Evolutionary conservation across 176 grass and related monocot species (phyloP).

Genomic region (Zizania latifolia): DNA sequence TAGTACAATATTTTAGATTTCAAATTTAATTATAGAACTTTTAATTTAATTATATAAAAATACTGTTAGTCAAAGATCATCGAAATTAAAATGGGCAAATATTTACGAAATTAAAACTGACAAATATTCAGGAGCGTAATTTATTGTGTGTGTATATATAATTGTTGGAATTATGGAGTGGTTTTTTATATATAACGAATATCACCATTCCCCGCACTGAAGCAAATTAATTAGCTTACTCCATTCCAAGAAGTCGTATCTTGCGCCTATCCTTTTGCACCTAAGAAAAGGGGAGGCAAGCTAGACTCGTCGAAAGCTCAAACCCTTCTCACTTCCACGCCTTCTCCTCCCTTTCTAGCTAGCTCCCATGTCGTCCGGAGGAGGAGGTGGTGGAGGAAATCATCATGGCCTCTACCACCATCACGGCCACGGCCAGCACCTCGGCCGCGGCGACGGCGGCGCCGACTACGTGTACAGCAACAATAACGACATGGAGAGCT

Average conservation of each 20-base stretch:
- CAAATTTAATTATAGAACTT: too few species aligned
- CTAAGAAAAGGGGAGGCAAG: background rate
- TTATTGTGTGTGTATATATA: background rate
- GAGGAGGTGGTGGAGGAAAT: constrained; percentile 36
- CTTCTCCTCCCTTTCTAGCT: constrained; percentile 33
- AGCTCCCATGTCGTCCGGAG: constrained; percentile 50
- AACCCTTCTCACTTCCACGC: constrained; percentile 43
- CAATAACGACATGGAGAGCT: constrained; percentile 43
- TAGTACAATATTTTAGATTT: too few species aligned
- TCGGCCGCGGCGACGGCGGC: background rate
- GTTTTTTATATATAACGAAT: background rate
- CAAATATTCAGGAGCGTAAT: too few species aligned
- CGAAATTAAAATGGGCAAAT: too few species aligned
- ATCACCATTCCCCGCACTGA: constrained; percentile 26
- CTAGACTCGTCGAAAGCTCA: constrained; percentile 27
- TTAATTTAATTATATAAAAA: too few species aligned
- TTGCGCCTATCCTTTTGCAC: constrained; percentile 23
- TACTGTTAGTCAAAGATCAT: too few species aligned
- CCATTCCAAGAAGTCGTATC: constrained; percentile 40
- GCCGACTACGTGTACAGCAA: constrained; percentile 28
- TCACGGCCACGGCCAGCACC: background rate
- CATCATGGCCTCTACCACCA: constrained; percentile 25
- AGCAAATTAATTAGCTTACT: constrained; percentile 28
- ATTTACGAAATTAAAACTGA: too few species aligned
- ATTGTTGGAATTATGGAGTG: background rate